Conservation (phyloP, 306 rosid species). For the Cyamopsis tetragonoloba region DNA sequence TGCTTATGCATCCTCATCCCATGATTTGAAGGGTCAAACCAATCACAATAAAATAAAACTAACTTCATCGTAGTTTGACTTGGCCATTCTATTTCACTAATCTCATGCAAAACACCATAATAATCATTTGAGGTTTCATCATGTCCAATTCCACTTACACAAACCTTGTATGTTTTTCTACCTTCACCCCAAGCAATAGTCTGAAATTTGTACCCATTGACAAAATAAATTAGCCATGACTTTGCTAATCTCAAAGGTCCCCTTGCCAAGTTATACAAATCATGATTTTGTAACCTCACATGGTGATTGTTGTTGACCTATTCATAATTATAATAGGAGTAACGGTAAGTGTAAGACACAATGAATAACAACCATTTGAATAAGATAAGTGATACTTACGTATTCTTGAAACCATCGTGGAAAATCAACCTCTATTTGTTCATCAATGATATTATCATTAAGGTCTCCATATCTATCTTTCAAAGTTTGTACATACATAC, state of each 20-base stretch:
- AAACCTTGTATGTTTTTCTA: neutral
- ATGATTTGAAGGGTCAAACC: neutral
- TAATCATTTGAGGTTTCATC: neutral
- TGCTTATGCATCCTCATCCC: neutral
- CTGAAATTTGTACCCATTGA: too few species aligned
- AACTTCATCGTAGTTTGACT: neutral
- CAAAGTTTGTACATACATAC: neutral
- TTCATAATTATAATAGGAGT: neutral
- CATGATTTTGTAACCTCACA: neutral
- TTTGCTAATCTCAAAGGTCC: too few species aligned
- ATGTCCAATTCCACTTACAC: neutral
- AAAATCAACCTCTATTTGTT: neutral
- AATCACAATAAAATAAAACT: neutral
- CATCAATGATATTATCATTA: neutral
- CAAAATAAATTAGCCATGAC: too few species aligned
- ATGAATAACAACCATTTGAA: neutral
- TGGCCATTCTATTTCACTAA: too few species aligned
- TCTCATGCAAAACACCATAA: neutral
- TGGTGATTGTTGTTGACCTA: neutral
- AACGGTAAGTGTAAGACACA: neutral
- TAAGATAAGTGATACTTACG: neutral
- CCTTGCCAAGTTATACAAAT: too few species aligned
- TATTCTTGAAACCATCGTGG: neutral
- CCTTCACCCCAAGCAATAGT: neutral
- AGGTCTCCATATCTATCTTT: neutral